Base-by-base conservation (phyloP, 352 stramenopile species). In the Pythium plurisporium region DNA sequence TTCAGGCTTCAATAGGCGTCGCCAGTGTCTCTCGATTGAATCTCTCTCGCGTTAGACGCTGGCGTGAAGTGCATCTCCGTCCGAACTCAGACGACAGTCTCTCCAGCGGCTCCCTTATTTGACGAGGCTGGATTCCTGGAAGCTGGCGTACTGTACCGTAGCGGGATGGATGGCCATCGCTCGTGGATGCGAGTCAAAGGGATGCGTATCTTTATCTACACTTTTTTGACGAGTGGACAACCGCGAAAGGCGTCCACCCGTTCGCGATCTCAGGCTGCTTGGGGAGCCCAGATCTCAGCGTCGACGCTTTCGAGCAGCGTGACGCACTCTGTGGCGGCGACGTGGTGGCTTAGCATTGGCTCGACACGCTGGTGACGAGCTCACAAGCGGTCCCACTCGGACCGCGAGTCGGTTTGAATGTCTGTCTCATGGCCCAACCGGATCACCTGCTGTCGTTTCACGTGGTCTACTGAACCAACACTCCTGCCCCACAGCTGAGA, bases 181-280 rank as follows among this genome's bases (percentile, higher is more conserved):
- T n/a, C n/a, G n/a, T n/a, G n/a, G n/a, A n/a, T n/a, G n/a, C n/a
- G n/a, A n/a, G n/a, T n/a, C n/a, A n/a, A n/a, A n/a, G n/a, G n/a
- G n/a, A n/a, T 43, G 46, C 46, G 34, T 42, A 27, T 54, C 46
- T 43, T 43, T 54, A 54, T 41, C 8, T 31, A 22, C 30, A 43
- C 30, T 41, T 54, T 49, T 27, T 37, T 26, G 14, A 40, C 19
- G 45, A 52, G 15, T 8, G n/a, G 40, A 46, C 40, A 46, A 46
- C 40, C 17, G 15, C 23, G 20, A 41, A n/a, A n/a, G 11, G 34
- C 34, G 34, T 12, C n/a, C 9, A 27, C 26, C n/a, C 17, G 26
- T 44, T n/a, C 19, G 33, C n/a, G 34, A 45, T 25, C 31, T 58
- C 38, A 58, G 37, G 50, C 50, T 56, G 49, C 49, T 56, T 56